A percentile compares a stretch with the other conserved stretches of the same genome.
phyloP scores from a whole-genome alignment of 2,329 filamentous ascomycete genomes.

The Talaromyces sp. region DNA sequence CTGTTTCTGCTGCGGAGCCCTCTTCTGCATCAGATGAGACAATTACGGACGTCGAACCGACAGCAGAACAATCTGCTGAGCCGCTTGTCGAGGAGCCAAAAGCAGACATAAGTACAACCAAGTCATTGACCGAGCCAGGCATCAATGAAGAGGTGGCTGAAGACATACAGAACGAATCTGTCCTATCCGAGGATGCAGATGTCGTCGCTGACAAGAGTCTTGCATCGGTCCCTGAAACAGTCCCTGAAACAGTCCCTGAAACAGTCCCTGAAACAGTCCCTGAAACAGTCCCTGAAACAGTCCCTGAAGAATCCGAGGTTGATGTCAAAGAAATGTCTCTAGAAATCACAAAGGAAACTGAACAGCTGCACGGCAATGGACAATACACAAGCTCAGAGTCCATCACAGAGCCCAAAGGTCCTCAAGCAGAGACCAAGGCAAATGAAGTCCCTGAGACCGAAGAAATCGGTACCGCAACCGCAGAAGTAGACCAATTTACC shows the following conservation, averaged over 20 bases:
- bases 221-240: constrained; percentile 9
- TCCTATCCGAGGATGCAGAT: not conserved
- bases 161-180: not conserved
- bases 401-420: not conserved
- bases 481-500: not conserved
- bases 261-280: constrained; percentile 12
- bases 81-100: not conserved
- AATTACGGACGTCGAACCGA: not conserved
- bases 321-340: not conserved
- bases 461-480: not conserved
- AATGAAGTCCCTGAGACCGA: not conserved
- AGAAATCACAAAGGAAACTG: not conserved
- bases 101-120: not conserved
- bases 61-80: not conserved
- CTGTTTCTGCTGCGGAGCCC: not conserved
- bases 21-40: not conserved
- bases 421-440: not conserved
- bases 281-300: constrained; percentile 11
- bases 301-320: not conserved
- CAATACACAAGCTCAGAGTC: not conserved
- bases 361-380: not conserved
- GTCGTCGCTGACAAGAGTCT: not conserved
- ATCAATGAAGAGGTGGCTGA: not conserved
- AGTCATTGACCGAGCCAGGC: not conserved
- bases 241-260: constrained; percentile 4